Evolutionary conservation across 176 grass and related monocot species (phyloP).

Genomic region (Chrysopogon serrulatus): DNA sequence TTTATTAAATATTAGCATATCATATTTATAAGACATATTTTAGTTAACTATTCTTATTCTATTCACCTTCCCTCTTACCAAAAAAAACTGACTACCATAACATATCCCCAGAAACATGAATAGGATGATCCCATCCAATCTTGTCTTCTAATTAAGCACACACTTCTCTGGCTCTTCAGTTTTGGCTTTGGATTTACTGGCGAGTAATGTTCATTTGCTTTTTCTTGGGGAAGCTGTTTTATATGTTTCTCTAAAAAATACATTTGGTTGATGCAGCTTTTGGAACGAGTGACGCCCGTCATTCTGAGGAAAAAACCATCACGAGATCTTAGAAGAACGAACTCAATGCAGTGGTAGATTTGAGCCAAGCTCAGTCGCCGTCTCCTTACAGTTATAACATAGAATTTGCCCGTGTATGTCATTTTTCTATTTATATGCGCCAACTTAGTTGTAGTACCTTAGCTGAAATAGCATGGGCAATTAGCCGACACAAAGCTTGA

Average conservation of each 20-base stretch:
- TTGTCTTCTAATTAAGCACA: background rate
- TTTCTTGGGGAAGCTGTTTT: background rate
- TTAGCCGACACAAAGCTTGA: slow-evolving; percentile 3
- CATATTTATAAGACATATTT: background rate
- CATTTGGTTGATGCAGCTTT: slow-evolving; percentile 50
- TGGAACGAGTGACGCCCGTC: slow-evolving; percentile 60
- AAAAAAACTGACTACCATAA: background rate
- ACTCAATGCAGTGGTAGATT: slow-evolving; percentile 75
- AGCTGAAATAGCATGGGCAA: slow-evolving; percentile 21
- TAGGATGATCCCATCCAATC: background rate
- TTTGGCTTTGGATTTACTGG: background rate
- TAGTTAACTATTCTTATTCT: background rate
- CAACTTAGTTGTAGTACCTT: slow-evolving; percentile 13
- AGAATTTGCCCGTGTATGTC: slow-evolving; percentile 3
- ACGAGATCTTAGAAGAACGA: slow-evolving; percentile 56
- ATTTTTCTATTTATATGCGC: slow-evolving; percentile 21
- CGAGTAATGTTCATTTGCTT: background rate
- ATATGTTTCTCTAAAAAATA: background rate
- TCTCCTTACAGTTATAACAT: slow-evolving; percentile 13
- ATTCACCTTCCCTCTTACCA: background rate
- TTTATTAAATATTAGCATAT: background rate
- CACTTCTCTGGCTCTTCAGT: background rate
- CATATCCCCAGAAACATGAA: background rate
- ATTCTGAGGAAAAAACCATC: slow-evolving; percentile 48
- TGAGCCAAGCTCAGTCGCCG: slow-evolving; percentile 8